Evolutionary conservation across 2,329 filamentous ascomycete species (phyloP), one percentile per base, ranked within the genome.

Genomic region (Harringtonia lauricola): DNA sequence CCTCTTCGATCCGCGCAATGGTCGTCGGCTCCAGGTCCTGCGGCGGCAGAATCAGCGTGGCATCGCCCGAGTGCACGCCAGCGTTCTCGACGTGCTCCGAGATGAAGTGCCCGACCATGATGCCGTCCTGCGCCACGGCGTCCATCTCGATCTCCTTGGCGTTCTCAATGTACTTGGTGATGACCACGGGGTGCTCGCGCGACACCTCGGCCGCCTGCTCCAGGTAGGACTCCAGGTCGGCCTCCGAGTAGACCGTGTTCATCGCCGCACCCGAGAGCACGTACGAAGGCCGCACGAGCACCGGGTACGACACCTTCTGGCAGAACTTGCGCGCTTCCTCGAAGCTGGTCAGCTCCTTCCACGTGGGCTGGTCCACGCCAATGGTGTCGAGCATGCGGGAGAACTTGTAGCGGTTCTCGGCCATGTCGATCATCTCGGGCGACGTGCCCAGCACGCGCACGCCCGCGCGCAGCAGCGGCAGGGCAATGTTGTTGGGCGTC

Each of bases 61-160:
- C 92, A 59, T 98, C 92, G 66, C 92, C 92, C 50, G 92, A 98
- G 67, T 98, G 92, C 10, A 98, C 92, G 70, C 92, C 92, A 18
- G 92, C 92, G 55, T 96, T 96, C 65, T 98, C 92, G 35, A 98
- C 92, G 62, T 98, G 92, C 70, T 98, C 92, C 0, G 90, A 96
- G 59, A 98, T 86, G 65, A 96, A 96, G 63, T 96, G 92, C 13
- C 90, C 88, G 46, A 95, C 79, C 65, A 96, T 84, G 43, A 76
- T 81, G 58, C 92, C 92, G 54, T 94, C 83, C 55, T 81, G 83
- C 43, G 90, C 92, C 36, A 98, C 92, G 34, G 92, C 92, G 56
- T 98, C 92, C 92, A 98, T 96, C 65, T 98, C 92, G 51, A 98
- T 96, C 64, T 98, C 92, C 72, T 98, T 96, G 52, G 92, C 92